A percentile compares a stretch with the other conserved stretches of the same genome.
phyloP scores from a whole-genome alignment of 805 yeast genomes.

The Candida namnaoensis region DNA sequence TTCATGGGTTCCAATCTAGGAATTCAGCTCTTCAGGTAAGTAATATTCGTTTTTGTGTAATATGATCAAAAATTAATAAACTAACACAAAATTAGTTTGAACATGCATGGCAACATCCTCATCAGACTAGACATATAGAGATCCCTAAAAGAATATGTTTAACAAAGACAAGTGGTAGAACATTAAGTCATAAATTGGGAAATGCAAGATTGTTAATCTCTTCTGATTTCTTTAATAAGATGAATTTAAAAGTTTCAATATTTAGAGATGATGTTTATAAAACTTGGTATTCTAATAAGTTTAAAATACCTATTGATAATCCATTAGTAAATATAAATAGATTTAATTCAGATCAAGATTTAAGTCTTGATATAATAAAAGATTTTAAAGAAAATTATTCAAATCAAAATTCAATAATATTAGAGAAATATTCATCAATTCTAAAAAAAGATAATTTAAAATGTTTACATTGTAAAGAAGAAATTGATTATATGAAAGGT shows the following conservation, averaged over 20 bases:
- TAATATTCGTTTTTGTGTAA: neutral
- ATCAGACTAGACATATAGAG: conserved; percentile 53
- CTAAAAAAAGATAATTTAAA: conserved; percentile 14
- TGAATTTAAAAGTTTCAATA: conserved; percentile 38
- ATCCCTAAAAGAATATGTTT: conserved; percentile 28
- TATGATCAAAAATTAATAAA: no score
- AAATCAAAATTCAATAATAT: conserved; percentile 4
- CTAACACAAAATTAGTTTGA: conserved; percentile 35
- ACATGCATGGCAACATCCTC: conserved; percentile 76
- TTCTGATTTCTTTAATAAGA: conserved; percentile 31
- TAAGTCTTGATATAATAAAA: conserved; percentile 18
- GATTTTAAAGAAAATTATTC: conserved; percentile 14
- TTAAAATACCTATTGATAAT: conserved; percentile 3
- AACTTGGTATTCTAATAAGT: conserved; percentile 14
- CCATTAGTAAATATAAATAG: conserved; percentile 1
- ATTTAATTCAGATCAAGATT: conserved; percentile 1
- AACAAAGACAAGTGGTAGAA: conserved; percentile 26
- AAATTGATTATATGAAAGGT: conserved; percentile 26
- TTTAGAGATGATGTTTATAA: conserved; percentile 24
- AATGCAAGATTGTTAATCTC: conserved; percentile 34
- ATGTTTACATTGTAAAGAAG: conserved; percentile 23
- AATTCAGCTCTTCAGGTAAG: conserved; percentile 51
- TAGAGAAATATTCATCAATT: conserved; percentile 10
- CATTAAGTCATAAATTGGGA: conserved; percentile 38
- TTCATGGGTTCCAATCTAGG: conserved; percentile 66